Evolutionary conservation across 1,284 basidiomycete species (phyloP), one percentile per base, ranked within the genome.

Genomic region (Moesziomyces globuligerus): DNA sequence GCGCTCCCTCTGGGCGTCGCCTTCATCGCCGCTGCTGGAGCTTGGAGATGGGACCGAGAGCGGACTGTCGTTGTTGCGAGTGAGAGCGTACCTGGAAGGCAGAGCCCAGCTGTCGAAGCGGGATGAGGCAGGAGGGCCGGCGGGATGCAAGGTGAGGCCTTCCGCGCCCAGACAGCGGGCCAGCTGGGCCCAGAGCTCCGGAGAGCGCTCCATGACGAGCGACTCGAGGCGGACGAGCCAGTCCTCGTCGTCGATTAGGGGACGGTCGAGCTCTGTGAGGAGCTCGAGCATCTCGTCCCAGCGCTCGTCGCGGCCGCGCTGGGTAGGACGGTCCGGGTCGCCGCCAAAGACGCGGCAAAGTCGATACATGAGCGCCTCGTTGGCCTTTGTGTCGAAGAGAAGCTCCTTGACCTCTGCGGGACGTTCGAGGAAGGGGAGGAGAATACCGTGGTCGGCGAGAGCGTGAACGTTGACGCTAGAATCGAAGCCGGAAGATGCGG

Each of bases 211-310:
- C 64, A 67, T 67, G 15, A 67, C 55, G 24, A 72, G 52, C 13
- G 51, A 48, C 26, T 64, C 64, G 32, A 68, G 48, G 13, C 70
- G 52, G 1, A 47, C 48, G 11, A 68, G 65, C 70, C 70, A 72
- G 50, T 68, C 64, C 32, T 64, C 60, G 46, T 67, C 70, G 41
- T 64, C 62, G 43, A 72, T 55, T 39, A 67, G 28, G 8, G 58
- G 58, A 11, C 69, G 62, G 36, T 72, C 69, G 38, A 60, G 60
- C 26, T 58, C 58, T 32, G 53, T 39, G n/a, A 72, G 52, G 10
- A 72, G 51, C 39, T 72, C 69, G 29, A 72, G 64, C 54, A 72
- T 49, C 59, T 66, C 64, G 32, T 72, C 62, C 69, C 69, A 72
- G 10, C 62, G 49, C 42, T 71, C 68, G 24, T 66, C 62, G 29